Conservation (phyloP, 352 stramenopile species). For the Globisporangium nodosum region DNA sequence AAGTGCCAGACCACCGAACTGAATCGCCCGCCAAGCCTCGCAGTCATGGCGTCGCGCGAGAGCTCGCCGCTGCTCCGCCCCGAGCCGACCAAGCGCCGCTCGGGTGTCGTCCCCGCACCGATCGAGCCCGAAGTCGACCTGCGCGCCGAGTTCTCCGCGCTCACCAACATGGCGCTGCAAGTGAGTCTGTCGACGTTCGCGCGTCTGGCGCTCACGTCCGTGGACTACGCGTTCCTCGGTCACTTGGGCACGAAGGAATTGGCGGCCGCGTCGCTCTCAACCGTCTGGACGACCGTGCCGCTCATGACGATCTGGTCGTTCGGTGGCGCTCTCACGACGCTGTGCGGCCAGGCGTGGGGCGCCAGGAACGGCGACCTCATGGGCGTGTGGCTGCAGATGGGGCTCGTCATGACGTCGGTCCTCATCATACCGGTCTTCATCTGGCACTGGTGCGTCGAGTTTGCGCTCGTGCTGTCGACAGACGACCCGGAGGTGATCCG, state of each 20-base stretch:
- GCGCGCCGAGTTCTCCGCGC: conserved; percentile 44
- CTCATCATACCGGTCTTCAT: conserved; percentile 33
- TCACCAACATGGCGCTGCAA: conserved; percentile 72
- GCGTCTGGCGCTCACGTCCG: conserved; percentile 66
- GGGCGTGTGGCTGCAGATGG: conserved; percentile 35
- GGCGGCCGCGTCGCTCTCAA: conserved; percentile 63
- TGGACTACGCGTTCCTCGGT: conserved; percentile 74
- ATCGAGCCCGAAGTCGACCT: conserved; percentile 29
- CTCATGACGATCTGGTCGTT: conserved; percentile 57
- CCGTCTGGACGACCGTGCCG: conserved; percentile 69
- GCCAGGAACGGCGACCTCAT: conserved; percentile 29
- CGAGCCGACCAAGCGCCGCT: background rate
- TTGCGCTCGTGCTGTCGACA: conserved; percentile 53
- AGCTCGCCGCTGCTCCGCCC: background rate
- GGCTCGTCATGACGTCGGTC: conserved; percentile 24
- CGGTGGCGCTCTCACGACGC: conserved; percentile 54
- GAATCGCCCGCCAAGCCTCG: background rate
- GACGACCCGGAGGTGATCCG: conserved; percentile 52
- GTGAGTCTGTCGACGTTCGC: conserved; percentile 74
- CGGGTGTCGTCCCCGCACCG: no score
- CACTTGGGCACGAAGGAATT: conserved; percentile 63
- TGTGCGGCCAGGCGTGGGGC: conserved; percentile 34
- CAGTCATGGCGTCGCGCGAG: background rate
- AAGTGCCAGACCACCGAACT: background rate
- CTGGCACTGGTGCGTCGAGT: conserved; percentile 41